These are phyloP conservation scores for Crotalaria pallida DNA, from an alignment of 306 rosid genomes.

Conservation along the genomic window DNA sequence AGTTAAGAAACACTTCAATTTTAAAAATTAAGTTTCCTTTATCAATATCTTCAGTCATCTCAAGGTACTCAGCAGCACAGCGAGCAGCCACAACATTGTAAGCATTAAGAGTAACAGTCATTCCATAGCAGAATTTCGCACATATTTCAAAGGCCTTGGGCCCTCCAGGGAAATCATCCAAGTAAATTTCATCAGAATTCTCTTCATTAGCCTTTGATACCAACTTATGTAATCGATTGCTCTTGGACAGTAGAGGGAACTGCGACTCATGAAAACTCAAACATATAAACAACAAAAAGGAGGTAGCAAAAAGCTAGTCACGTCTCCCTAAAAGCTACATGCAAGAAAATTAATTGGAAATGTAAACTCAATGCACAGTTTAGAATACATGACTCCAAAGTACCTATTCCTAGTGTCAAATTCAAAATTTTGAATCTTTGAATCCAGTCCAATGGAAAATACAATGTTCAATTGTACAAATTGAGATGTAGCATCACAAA, in stretches of 20 bases:
- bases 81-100: slow-evolving; percentile 97
- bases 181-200: slow-evolving; percentile 53
- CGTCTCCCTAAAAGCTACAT: not conserved
- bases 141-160: slow-evolving; percentile 90
- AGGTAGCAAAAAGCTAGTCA: not conserved
- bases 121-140: slow-evolving; percentile 94
- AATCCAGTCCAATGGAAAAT: not conserved
- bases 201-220: slow-evolving; percentile 60
- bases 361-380: not conserved
- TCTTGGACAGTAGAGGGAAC: slow-evolving; percentile 93
- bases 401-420: not conserved
- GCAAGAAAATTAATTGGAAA: slow-evolving; percentile 4
- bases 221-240: slow-evolving; percentile 64
- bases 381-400: not conserved
- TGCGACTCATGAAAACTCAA: slow-evolving; percentile 31
- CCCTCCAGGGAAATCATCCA: slow-evolving; percentile 87
- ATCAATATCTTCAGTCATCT: slow-evolving; percentile 88
- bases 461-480: not conserved
- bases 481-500: not conserved
- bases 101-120: slow-evolving; percentile 91
- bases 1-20: slow-evolving; percentile 91
- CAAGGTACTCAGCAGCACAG: slow-evolving; percentile 89
- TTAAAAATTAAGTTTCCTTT: slow-evolving; percentile 78
- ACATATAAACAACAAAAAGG: not conserved
- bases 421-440: not conserved